Conservation (phyloP, 2,329 filamentous ascomycete genomes). For the Aspergillus phoenicis region DNA sequence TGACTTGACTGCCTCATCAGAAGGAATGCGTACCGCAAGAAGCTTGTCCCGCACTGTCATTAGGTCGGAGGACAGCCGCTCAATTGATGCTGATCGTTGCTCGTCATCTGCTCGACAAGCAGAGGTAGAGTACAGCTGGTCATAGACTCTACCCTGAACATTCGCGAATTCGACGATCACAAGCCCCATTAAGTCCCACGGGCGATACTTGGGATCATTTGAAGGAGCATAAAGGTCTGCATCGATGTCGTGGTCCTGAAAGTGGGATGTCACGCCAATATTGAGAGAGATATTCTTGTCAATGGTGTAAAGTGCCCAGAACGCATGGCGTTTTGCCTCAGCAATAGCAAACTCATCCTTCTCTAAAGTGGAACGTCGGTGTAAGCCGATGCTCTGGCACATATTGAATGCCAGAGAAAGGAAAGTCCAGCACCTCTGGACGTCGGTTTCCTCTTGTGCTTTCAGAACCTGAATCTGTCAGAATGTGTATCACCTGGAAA, state of each 20-base stretch:
- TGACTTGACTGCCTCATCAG: neutral
- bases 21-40: conserved; percentile 19
- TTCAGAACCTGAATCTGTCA: conserved; percentile 24
- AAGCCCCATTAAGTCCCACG: conserved; percentile 30
- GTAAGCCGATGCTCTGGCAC: conserved; percentile 27
- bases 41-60: conserved; percentile 27
- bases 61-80: conserved; percentile 26
- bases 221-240: conserved; percentile 24
- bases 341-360: conserved; percentile 19
- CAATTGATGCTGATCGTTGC: conserved; percentile 19
- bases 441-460: conserved; percentile 31
- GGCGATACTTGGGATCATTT: conserved; percentile 17
- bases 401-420: conserved; percentile 29
- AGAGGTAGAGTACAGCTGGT: conserved; percentile 27
- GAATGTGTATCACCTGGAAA: neutral
- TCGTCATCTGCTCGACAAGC: conserved; percentile 21
- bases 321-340: conserved; percentile 27
- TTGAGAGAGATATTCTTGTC: conserved; percentile 32
- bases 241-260: conserved; percentile 34
- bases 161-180: conserved; percentile 26
- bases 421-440: conserved; percentile 30
- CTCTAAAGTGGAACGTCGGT: conserved; percentile 21
- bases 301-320: conserved; percentile 31
- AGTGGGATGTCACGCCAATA: conserved; percentile 27
- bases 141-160: conserved; percentile 29